These are phyloP conservation scores for Psidium friedrichsthalianum DNA, from an alignment of 345 rosid species.

Conservation along the genomic window DNA sequence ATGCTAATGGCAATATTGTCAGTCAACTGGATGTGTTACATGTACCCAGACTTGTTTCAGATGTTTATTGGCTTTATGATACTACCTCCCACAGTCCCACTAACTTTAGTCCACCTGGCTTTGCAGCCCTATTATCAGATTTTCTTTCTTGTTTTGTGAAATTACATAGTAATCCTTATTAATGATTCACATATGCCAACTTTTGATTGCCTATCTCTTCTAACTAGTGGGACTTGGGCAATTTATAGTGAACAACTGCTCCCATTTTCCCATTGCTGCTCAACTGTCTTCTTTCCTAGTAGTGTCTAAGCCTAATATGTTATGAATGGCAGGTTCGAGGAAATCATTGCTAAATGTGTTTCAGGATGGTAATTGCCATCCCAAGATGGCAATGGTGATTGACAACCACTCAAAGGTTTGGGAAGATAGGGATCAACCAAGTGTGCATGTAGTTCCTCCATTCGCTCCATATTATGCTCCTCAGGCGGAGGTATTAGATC, in stretches of 20 bases:
- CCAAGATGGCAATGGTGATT: constrained; percentile 97
- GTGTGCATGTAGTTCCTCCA: constrained; percentile 93
- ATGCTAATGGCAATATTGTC: background rate
- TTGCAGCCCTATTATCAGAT: background rate
- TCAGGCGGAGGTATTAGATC: constrained; percentile 71
- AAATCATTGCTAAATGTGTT: constrained; percentile 87
- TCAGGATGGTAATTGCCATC: constrained; percentile 80
- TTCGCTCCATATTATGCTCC: constrained; percentile 96
- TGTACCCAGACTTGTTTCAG: background rate
- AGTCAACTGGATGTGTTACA: background rate
- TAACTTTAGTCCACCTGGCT: background rate
- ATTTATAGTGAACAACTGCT: background rate
- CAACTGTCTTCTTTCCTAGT: too few species aligned
- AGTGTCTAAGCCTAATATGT: too few species aligned
- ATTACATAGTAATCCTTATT: background rate
- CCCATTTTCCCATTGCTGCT: background rate
- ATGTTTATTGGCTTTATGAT: background rate
- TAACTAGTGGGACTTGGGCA: background rate
- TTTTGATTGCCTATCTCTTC: background rate
- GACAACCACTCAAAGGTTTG: constrained; percentile 92
- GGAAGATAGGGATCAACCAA: constrained; percentile 97
- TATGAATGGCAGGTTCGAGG: constrained; percentile 41
- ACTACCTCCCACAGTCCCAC: background rate
- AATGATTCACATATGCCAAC: background rate
- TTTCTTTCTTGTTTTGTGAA: background rate